phyloP scores from a whole-genome alignment of 2,329 filamentous ascomycete species.

The Monosporascus sp. region DNA sequence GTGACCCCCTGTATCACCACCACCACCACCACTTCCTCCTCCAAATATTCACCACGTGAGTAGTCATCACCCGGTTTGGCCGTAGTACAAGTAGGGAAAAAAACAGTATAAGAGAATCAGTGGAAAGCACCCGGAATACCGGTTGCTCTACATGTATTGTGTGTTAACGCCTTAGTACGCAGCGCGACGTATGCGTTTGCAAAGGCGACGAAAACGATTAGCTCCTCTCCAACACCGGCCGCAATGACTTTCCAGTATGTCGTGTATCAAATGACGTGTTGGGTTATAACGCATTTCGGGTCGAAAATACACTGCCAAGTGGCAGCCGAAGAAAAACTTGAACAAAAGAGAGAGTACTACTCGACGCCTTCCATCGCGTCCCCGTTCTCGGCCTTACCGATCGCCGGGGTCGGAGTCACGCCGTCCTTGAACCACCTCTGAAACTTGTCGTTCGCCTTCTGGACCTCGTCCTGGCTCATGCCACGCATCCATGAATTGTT shows the following conservation, averaged over 20 bases:
- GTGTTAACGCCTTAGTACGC: no score
- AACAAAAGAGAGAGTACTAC: constrained; percentile 2
- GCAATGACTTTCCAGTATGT: constrained; percentile 9
- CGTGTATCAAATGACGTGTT: constrained; percentile 3
- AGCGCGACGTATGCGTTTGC: no score
- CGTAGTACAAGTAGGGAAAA: constrained; percentile 1
- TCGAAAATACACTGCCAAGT: background rate
- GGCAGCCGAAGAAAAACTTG: background rate
- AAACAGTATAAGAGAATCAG: no score
- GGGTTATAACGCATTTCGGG: no score
- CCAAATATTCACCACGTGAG: no score
- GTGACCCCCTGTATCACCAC: no score
- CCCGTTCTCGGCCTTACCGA: constrained; percentile 16
- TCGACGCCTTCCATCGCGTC: constrained; percentile 18
- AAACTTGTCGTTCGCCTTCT: constrained; percentile 65
- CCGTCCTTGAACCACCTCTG: constrained; percentile 50
- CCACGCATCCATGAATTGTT: constrained; percentile 78
- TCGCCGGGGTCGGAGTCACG: constrained; percentile 30
- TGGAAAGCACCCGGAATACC: no score
- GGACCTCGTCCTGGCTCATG: constrained; percentile 70
- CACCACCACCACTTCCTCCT: no score
- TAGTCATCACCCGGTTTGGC: background rate
- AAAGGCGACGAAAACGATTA: background rate
- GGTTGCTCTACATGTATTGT: no score
- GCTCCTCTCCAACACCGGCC: constrained; percentile 10